These are phyloP conservation scores for Phaeotremella skinneri DNA, from an alignment of 768 basidiomycete species.

Conservation along the genomic window DNA sequence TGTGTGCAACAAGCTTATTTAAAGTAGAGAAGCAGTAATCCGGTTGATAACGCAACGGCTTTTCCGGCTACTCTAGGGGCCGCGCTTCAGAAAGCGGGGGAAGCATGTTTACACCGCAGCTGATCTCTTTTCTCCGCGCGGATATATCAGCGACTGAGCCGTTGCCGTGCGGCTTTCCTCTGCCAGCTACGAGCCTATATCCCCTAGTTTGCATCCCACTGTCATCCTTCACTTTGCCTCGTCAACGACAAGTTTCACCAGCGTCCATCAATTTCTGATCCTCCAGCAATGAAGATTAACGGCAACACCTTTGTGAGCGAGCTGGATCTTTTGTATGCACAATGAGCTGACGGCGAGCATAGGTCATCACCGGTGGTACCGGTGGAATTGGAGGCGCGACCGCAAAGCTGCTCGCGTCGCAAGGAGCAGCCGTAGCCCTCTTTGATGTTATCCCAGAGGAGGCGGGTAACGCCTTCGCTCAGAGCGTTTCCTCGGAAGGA, in stretches of 20 bases:
- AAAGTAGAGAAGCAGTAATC: not conserved
- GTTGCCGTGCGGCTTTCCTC: too few species aligned
- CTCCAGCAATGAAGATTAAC: conserved; percentile 30
- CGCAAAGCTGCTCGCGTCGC: conserved; percentile 17
- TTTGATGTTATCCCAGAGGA: conserved; percentile 43
- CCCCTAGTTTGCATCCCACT: too few species aligned
- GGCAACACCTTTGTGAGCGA: conserved; percentile 38
- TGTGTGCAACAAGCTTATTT: not conserved
- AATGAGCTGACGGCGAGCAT: not conserved
- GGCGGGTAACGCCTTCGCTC: conserved; percentile 29
- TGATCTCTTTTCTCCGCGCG: too few species aligned
- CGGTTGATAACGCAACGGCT: conserved; percentile 16
- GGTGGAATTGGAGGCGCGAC: conserved; percentile 43
- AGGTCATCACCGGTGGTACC: conserved; percentile 44
- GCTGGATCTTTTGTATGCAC: not conserved
- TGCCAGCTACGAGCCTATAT: too few species aligned
- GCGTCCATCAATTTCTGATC: not conserved
- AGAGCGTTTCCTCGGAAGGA: conserved; percentile 12
- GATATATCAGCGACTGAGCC: too few species aligned
- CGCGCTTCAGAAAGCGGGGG: too few species aligned
- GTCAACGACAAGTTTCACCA: not conserved
- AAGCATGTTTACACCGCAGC: too few species aligned
- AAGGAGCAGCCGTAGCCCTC: conserved; percentile 37
- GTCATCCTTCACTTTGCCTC: conserved; percentile 3
- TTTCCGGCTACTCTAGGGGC: too few species aligned